Percentiles rank a stretch among this genome's conserved stretches.
Conservation (phyloP, 257 asterid genomes). For the Cruciata laevipes region DNA sequence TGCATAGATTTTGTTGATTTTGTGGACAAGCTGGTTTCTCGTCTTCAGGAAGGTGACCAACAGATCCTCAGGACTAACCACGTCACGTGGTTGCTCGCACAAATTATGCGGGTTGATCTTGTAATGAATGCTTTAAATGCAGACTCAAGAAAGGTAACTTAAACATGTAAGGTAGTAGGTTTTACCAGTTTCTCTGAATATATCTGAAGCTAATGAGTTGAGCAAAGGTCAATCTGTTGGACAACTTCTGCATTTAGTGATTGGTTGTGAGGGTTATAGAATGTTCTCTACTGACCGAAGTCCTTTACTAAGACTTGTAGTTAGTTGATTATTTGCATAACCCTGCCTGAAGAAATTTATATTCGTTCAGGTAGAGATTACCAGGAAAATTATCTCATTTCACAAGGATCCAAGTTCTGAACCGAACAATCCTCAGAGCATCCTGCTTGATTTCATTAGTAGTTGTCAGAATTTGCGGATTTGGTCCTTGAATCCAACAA, state of each 20-base stretch:
- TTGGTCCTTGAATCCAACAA: conserved; percentile 78
- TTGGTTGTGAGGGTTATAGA: not conserved
- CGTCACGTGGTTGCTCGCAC: conserved; percentile 95
- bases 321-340: not conserved
- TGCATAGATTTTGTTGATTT: conserved; percentile 95
- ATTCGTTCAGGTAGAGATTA: conserved; percentile 80
- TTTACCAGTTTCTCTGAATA: not conserved
- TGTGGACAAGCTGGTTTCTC: conserved; percentile 82
- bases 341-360: conserved; percentile 10
- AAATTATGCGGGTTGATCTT: conserved; percentile 90
- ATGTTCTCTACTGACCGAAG: not conserved
- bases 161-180: not conserved
- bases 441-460: conserved; percentile 91
- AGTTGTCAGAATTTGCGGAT: conserved; percentile 97
- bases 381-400: conserved; percentile 85
- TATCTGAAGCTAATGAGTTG: not conserved
- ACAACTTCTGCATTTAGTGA: not conserved
- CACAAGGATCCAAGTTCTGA: conserved; percentile 89
- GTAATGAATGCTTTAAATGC: conserved; percentile 82
- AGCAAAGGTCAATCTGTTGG: not conserved
- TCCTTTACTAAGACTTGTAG: not conserved
- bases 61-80: conserved; percentile 91
- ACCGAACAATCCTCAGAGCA: conserved; percentile 82
- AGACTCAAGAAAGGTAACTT: conserved; percentile 76
- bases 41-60: conserved; percentile 84